Evolutionary conservation across 192 early-diverging fungal genomes (phyloP), one percentile per base, ranked within the genome.

Genomic region (Coemansia sp.): DNA sequence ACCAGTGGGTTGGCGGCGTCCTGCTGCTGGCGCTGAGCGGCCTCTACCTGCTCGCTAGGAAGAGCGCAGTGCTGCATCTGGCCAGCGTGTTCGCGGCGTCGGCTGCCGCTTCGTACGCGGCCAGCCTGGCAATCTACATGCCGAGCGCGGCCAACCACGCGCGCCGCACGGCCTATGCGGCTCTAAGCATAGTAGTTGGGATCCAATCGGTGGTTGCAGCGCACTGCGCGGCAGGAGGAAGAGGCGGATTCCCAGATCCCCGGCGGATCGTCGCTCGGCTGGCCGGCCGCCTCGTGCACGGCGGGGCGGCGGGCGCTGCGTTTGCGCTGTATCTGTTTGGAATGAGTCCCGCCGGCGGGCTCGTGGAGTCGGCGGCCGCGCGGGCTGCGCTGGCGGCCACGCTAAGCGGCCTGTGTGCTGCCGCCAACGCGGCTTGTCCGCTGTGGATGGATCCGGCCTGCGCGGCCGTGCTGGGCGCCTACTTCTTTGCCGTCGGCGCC

Each of bases 61-160:
- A n/a, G n/a, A n/a, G n/a, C n/a, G n/a, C n/a, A n/a, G n/a, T n/a
- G n/a, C n/a, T n/a, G n/a, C 57, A 38, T 39, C 10, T 16, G 9
- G 57, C 57, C 57, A 59, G 57, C 39, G 38, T 59, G 4, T 59
- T 59, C 39, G 37, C 39, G 5, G 11, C n/a, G 57, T 8, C 38
- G 10, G 37, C 39, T 19, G 7, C 57, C 3, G 37, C 39, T 0
- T 37, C 38, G 15, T 40, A 59, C n/a, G 37, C 39, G 1, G 13
- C 13, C 12, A 18, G 57, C 38, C 16, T 59, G 57, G 39, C 32
- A 23, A 23, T 18, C 8, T 59, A 41, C 57, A 59, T 16, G 39
- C 57, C 57, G 3, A 40, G 57, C 57, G 39, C 39, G 39, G 5
- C 32, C 9, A 59, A 59, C 37, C 13, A 38, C 2, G n/a, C 32